Evolutionary conservation across 495 filamentous ascomycete species (phyloP), one percentile per base, ranked within the genome.

Genomic region (Trichoderma parareesei): DNA sequence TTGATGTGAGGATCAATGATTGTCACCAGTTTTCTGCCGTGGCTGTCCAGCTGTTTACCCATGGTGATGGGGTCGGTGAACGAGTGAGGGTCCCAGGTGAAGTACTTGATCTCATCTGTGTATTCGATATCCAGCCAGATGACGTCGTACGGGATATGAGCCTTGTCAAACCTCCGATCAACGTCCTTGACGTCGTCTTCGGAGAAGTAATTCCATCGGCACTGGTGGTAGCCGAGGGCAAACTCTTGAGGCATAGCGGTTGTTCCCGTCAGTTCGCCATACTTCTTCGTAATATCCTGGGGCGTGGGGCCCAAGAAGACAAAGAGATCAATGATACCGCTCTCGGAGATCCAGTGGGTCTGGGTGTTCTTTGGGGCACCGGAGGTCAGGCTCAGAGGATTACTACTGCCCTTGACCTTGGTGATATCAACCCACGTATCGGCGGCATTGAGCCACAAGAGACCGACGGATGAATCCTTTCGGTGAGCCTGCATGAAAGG

Each of bases 91-190:
- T 98, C 94, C 92, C 92, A 98, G 8, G 91, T 96, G 74, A 98
- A 98, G 77, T 98, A 98, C 76, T 95, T 95, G 74, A 93, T 93
- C 73, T 87, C 91, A 64, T 98, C 90, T 0, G 92, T 92, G 73
- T 97, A 98, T 74, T 98, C 94, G 71, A 98, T 89, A 69, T 98
- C 94, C 11, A 98, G 85, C 94, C 94, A 98, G 67, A 98, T 98
- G 59, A 97, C 90, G 77, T 98, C 94, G 74, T 97, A 98, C 2
- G 94, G 94, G 60, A 98, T 97, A 64, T 92, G 84, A 74, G 88
- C 84, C 73, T 93, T 95, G 78, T 96, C 92, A 76, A 98, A 95
- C 72, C 95, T 96, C 66, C 90, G 86, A 72, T 98, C 93, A 61
- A 98, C 92, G 72, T 97, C 90, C 73, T 89, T 93, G 65, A 98